Conservation (phyloP, 2,329 filamentous ascomycete genomes). For the Colletotrichum musae region DNA sequence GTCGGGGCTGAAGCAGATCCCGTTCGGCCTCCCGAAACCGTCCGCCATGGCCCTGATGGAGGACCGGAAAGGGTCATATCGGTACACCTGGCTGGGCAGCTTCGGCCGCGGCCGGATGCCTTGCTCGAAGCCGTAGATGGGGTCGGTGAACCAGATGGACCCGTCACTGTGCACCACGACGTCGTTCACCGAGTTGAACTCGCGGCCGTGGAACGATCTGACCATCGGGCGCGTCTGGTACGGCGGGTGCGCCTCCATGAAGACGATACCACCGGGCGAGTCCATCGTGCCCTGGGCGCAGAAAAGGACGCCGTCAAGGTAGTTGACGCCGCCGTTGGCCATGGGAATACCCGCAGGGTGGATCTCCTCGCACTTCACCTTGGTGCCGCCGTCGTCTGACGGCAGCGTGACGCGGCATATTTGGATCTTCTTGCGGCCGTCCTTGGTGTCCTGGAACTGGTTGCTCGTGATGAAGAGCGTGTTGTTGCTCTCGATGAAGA, state of each 20-base stretch:
- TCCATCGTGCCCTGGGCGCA: constrained; percentile 56
- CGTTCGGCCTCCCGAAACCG: constrained; percentile 63
- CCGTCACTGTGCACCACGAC: constrained; percentile 60
- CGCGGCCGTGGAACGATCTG: constrained; percentile 54
- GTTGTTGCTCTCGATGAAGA: constrained; percentile 49
- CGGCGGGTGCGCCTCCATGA: constrained; percentile 50
- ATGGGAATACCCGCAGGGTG: constrained; percentile 53
- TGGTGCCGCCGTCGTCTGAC: constrained; percentile 27
- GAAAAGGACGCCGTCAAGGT: constrained; percentile 56
- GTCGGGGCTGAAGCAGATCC: constrained; percentile 61
- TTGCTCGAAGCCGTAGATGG: constrained; percentile 63
- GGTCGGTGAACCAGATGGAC: constrained; percentile 66
- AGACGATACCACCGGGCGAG: constrained; percentile 48
- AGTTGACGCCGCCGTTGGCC: constrained; percentile 66
- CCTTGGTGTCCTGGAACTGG: constrained; percentile 44
- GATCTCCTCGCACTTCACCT: constrained; percentile 51
- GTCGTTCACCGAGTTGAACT: constrained; percentile 67
- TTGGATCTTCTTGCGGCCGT: constrained; percentile 45
- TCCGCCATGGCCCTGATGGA: constrained; percentile 62
- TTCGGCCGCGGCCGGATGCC: constrained; percentile 60
- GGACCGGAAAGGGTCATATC: constrained; percentile 57
- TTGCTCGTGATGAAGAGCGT: constrained; percentile 54
- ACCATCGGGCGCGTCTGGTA: constrained; percentile 50
- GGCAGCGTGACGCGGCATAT: constrained; percentile 48
- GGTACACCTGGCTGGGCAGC: constrained; percentile 64